Conservation (phyloP, 2,329 filamentous ascomycete genomes). For the Fusarium pininemorale region DNA sequence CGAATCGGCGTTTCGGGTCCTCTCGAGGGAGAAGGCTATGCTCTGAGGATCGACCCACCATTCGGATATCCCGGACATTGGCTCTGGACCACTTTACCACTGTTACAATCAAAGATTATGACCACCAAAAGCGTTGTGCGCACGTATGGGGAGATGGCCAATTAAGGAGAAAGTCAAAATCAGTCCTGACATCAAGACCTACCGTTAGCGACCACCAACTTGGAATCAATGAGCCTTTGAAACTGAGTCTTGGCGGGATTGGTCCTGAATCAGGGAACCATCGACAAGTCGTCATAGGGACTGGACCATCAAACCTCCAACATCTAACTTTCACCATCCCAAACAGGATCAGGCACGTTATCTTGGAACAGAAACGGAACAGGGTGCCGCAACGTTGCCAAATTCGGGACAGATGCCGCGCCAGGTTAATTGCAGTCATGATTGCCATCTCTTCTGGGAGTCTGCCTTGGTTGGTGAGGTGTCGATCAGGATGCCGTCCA, state of each 20-base stretch:
- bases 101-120: neutral
- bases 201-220: constrained; percentile 10
- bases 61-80: constrained; percentile 30
- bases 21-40: constrained; percentile 6
- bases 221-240: constrained; percentile 20
- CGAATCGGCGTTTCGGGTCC: constrained; percentile 27
- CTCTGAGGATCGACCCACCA: constrained; percentile 25
- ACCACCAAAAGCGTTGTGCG: neutral
- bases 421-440: constrained; percentile 11
- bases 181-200: constrained; percentile 25
- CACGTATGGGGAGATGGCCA: neutral
- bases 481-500: constrained; percentile 22
- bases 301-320: neutral
- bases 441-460: neutral
- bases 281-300: constrained; percentile 30
- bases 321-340: constrained; percentile 10
- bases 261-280: constrained; percentile 26
- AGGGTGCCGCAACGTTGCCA: constrained; percentile 3
- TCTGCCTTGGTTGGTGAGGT: constrained; percentile 25
- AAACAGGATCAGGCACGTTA: neutral
- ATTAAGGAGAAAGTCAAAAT: neutral
- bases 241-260: constrained; percentile 9
- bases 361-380: constrained; percentile 9
- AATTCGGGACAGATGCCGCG: constrained; percentile 23
- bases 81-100: constrained; percentile 3